Conservation (phyloP, 176 grass and related monocot genomes). For the Puya raimondii region DNA sequence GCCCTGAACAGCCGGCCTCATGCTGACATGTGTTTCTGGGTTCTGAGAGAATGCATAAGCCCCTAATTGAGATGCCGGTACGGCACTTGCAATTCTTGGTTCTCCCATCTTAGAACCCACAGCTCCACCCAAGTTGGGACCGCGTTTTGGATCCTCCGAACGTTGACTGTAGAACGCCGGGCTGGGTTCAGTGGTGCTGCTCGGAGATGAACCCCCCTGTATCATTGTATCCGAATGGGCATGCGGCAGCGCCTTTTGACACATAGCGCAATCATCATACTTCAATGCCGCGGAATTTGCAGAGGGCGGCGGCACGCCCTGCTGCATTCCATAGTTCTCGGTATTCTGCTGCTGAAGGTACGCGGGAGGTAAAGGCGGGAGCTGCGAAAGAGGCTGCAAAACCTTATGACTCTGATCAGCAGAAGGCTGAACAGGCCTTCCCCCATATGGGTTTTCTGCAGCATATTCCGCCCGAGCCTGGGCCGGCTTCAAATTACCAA, state of each 20-base stretch:
- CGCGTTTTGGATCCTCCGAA: slow-evolving; percentile 37
- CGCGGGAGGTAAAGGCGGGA: slow-evolving; percentile 51
- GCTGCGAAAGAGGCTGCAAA: slow-evolving; percentile 58
- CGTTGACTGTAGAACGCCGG: slow-evolving; percentile 42
- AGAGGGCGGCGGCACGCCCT: slow-evolving; percentile 21
- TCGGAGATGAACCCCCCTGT: slow-evolving; percentile 31
- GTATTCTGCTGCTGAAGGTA: slow-evolving; percentile 42
- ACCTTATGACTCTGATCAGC: slow-evolving; percentile 50
- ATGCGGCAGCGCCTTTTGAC: slow-evolving; percentile 66
- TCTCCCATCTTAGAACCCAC: slow-evolving; percentile 22
- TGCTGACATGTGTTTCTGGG: slow-evolving; percentile 26
- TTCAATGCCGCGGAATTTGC: slow-evolving; percentile 16
- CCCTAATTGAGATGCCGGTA: slow-evolving; percentile 20
- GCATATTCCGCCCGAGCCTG: slow-evolving; percentile 26
- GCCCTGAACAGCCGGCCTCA: slow-evolving; percentile 27
- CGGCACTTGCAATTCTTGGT: slow-evolving; percentile 22
- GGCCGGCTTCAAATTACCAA: slow-evolving; percentile 21
- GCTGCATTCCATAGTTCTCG: slow-evolving; percentile 28
- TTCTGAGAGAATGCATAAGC: neutral
- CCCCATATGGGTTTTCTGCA: slow-evolving; percentile 31
- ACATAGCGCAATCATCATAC: slow-evolving; percentile 69
- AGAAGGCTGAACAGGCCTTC: slow-evolving; percentile 29
- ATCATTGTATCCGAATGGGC: slow-evolving; percentile 64
- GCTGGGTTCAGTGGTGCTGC: slow-evolving; percentile 23
- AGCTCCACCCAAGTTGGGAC: slow-evolving; percentile 26